These are phyloP conservation scores for Petunia axillaris DNA, from an alignment of 257 asterid species.

Conservation along the genomic window DNA sequence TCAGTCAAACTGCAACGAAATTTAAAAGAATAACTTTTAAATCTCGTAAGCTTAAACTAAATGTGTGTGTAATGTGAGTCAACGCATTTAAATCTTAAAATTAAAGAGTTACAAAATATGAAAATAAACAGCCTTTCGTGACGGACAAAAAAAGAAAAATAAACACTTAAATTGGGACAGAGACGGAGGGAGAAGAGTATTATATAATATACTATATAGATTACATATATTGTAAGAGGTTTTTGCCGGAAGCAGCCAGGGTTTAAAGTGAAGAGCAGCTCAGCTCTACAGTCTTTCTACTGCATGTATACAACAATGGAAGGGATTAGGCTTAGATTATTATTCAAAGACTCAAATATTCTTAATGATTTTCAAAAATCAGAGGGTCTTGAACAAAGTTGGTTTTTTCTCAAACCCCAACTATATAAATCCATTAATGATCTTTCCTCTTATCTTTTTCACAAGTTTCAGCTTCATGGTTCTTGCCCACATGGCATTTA, in stretches of 20 bases:
- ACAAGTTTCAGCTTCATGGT: constrained; percentile 64
- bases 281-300: not conserved
- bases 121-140: too few species aligned
- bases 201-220: too few species aligned
- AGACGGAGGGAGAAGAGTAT: too few species aligned
- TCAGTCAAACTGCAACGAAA: too few species aligned
- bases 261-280: constrained; percentile 15
- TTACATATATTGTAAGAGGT: not conserved
- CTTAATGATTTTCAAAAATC: constrained; percentile 64
- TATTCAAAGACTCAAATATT: constrained; percentile 66
- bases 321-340: constrained; percentile 61
- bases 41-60: too few species aligned
- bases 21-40: too few species aligned
- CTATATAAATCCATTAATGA: constrained; percentile 59
- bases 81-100: too few species aligned
- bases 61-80: too few species aligned
- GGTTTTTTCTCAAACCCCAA: constrained; percentile 72
- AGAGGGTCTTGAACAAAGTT: constrained; percentile 63
- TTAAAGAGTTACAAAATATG: too few species aligned
- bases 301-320: constrained; percentile 64
- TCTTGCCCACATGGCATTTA: constrained; percentile 86
- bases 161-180: too few species aligned
- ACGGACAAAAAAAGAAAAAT: too few species aligned
- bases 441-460: constrained; percentile 59
- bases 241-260: not conserved